Base-by-base conservation (phyloP, 345 rosid genomes). In the Toxicodendron radicans region DNA sequence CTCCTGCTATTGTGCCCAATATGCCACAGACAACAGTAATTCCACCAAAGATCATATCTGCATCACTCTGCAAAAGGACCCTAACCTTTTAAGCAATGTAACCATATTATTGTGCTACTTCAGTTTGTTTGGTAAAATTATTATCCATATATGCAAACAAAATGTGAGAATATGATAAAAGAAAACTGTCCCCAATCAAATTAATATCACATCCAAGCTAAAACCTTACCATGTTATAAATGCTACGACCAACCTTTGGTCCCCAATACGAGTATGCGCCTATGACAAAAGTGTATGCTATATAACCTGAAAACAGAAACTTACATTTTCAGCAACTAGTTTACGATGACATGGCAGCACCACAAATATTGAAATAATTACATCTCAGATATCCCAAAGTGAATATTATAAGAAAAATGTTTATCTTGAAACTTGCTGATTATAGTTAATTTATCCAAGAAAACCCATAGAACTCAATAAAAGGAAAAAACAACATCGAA, bases 181-280 rank as follows among this genome's bases (percentile, higher is more conserved):
- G 75, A 64, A 54, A 62, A 33, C 45, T 38, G 33, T 35, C 56
- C 58, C 21, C 24, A 23, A 68, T 33, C 13, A 59, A 61, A 78
- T 30, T 38, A 57, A 56, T 32, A 21, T 71, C 64, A 35, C 54
- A 45, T 63, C 21, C 51, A 74, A 66, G 56, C 53, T 57, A 60
- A 74, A 53, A 17, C 63, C 65, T 72, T 87, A 93, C 98, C 98
- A 93, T 91, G 53, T 95, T 85, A 82, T 91, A 95, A 51, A 95
- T 92, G 75, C 81, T 86, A 48, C 90, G 74, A 64, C 97, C 99
- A 78, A 98, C 99, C 83, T 95, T 95, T 54, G 99, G 99, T 5
- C 98, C 97, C 98, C 98, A 95, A 72, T 92, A 95, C 11, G 98
- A 92, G 83, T 95, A 95, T 64, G 99, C 99, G 35, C 99, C 98